These are phyloP conservation scores for Teratosphaeria gauchensis DNA, from an alignment of 2,329 filamentous ascomycete genomes.

Conservation along the genomic window DNA sequence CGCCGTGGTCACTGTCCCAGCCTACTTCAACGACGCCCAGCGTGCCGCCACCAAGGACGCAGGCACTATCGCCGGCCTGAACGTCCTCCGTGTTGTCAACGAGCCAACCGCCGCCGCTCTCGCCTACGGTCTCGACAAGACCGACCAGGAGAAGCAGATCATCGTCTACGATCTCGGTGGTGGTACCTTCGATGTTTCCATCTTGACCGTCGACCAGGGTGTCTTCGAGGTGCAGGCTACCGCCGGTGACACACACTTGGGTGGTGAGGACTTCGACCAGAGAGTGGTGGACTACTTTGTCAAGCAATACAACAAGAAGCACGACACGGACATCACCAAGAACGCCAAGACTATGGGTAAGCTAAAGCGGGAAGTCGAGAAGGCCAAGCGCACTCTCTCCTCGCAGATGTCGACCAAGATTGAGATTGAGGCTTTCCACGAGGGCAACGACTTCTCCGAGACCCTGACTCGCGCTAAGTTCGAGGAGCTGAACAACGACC, in stretches of 20 bases:
- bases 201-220: conserved; percentile 93
- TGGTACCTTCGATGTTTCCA: conserved; percentile 98
- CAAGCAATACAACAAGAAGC: conserved; percentile 99
- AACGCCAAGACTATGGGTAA: conserved; percentile 98
- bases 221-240: conserved; percentile 99
- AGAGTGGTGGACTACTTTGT: conserved; percentile 91
- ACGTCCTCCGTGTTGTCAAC: conserved; percentile 95
- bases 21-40: conserved; percentile 98
- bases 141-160: conserved; percentile 74
- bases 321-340: conserved; percentile 84
- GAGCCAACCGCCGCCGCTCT: conserved; percentile 94
- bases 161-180: conserved; percentile 97
- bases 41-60: conserved; percentile 98
- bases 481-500: conserved; percentile 96
- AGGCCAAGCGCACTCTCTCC: conserved; percentile 90
- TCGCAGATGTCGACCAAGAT: conserved; percentile 34
- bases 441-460: conserved; percentile 97
- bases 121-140: conserved; percentile 93
- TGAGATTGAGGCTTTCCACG: conserved; percentile 94
- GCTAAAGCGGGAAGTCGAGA: conserved; percentile 98
- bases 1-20: conserved; percentile 91
- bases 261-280: conserved; percentile 98
- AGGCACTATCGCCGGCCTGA: conserved; percentile 89
- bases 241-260: conserved; percentile 96
- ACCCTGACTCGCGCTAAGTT: conserved; percentile 98